phyloP scores from a whole-genome alignment of 1,284 basidiomycete genomes.

The Moesziomyces sp. region DNA sequence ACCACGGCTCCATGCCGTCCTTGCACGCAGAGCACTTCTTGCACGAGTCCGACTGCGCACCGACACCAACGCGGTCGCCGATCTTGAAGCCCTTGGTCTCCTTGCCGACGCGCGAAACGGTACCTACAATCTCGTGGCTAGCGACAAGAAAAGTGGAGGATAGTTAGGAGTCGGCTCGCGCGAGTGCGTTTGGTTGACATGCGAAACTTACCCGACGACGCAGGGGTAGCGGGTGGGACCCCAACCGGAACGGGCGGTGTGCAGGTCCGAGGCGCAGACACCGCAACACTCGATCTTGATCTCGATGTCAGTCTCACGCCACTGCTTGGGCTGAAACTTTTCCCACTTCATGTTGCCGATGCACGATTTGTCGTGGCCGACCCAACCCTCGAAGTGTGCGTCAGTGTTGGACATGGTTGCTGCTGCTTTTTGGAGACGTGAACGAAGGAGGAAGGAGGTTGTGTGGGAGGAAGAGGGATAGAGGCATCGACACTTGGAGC shows the following conservation, averaged over 20 bases:
- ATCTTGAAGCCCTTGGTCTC: constrained; percentile 73
- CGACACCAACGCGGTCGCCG: constrained; percentile 75
- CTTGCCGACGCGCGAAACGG: constrained; percentile 67
- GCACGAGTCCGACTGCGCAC: constrained; percentile 74
- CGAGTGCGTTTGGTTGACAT: too few relatives aligned
- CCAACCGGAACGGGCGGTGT: constrained; percentile 59
- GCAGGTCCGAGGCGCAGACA: constrained; percentile 50
- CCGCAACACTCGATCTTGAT: constrained; percentile 56
- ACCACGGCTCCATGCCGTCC: constrained; percentile 54
- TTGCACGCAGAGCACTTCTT: constrained; percentile 73
- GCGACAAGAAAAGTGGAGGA: not conserved
- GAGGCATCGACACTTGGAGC: too few relatives aligned
- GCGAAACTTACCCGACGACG: constrained; percentile 31
- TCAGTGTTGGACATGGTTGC: constrained; percentile 29
- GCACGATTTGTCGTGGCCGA: constrained; percentile 50
- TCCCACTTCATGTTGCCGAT: constrained; percentile 58
- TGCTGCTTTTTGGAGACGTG: not conserved
- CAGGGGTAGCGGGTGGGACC: constrained; percentile 53
- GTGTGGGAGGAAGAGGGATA: too few relatives aligned
- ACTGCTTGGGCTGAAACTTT: constrained; percentile 46
- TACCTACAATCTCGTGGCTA: constrained; percentile 75
- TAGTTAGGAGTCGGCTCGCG: not conserved
- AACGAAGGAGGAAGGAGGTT: not conserved
- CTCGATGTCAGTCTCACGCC: constrained; percentile 53
- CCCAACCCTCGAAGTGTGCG: constrained; percentile 57